These are phyloP conservation scores for Iris macrosiphon DNA, from an alignment of 106 monocot genomes.

Conservation along the genomic window DNA sequence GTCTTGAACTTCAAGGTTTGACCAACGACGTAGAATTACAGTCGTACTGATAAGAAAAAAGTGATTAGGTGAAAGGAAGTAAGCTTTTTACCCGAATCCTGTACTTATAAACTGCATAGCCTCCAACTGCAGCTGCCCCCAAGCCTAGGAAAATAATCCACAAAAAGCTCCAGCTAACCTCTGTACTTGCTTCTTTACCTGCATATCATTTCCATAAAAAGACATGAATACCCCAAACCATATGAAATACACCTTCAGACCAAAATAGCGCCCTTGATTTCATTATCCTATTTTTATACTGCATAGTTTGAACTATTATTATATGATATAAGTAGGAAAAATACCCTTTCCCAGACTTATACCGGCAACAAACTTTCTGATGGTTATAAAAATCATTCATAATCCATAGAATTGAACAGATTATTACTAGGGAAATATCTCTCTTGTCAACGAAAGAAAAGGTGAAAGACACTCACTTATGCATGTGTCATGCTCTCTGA, in stretches of 20 bases:
- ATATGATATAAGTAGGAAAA: too few relatives aligned
- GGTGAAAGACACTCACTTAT: slow-evolving; percentile 59
- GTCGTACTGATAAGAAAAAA: too few relatives aligned
- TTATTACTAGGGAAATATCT: too few relatives aligned
- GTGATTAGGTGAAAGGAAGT: neutral
- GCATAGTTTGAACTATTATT: too few relatives aligned
- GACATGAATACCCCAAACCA: neutral
- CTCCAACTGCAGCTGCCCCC: slow-evolving; percentile 57
- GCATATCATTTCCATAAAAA: slow-evolving; percentile 5
- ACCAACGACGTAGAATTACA: too few relatives aligned
- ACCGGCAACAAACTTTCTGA: too few relatives aligned
- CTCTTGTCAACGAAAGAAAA: neutral
- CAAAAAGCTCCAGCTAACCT: slow-evolving; percentile 72
- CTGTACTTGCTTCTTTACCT: slow-evolving; percentile 50
- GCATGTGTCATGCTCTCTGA: slow-evolving; percentile 87
- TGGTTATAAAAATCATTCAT: too few relatives aligned
- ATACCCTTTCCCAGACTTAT: too few relatives aligned
- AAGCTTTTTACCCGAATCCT: slow-evolving; percentile 58
- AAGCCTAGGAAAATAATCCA: slow-evolving; percentile 78
- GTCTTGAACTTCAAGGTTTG: too few relatives aligned
- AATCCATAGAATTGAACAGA: too few relatives aligned
- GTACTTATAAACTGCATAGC: slow-evolving; percentile 76
- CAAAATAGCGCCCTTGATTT: too few relatives aligned
- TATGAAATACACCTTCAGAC: neutral
- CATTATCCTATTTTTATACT: too few relatives aligned